Evolutionary conservation across 306 rosid genomes (phyloP), one percentile per base, ranked within the genome.

Genomic region (Acacia crassicarpa): DNA sequence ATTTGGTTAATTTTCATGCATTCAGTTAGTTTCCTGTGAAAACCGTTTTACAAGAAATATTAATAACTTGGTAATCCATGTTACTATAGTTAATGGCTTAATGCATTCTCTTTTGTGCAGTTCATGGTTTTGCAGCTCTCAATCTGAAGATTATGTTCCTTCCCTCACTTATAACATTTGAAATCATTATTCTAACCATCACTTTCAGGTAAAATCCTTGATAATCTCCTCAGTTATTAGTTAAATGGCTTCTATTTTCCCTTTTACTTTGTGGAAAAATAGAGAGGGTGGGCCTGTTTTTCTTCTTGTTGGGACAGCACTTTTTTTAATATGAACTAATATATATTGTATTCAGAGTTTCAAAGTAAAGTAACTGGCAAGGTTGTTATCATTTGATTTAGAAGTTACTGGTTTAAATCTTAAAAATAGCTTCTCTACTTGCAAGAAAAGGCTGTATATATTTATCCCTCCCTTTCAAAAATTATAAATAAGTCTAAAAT

Each of bases 141-240:
- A 88, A 82, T 81, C 87, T 96, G 89, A 94, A 90, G 92, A 90
- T 92, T 79, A 98, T 91, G 84, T 92, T 92, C 89, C 94, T 94
- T 80, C 99, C 99, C 86, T 85, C 94, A 82, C 83, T 96, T 0
- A 5, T 35, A 86, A 91, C 91, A 68, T 94, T 96, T 80, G 98
- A 96, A 90, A 71, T 88, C 84, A 84, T 89, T 85, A 91, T 92
- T 87, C 90, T 96, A 48, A 84, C 87, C 41, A 92, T 94, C 91
- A 96, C 94, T 89, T 94, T 96, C 97, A 94, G 99, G 99, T 96
- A 89, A 65, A 73, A 74, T 79, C 65, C 59, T 83, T 81, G 73
- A 20, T 82, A 75, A 43, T 72, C 74, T 70, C 77, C 6, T 2
- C n/a, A 62, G 70, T 67, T 65, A 78, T 32, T 81, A 17, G 22